Conservation (phyloP, 2,329 filamentous ascomycete genomes). For the Exophiala viscosa region DNA sequence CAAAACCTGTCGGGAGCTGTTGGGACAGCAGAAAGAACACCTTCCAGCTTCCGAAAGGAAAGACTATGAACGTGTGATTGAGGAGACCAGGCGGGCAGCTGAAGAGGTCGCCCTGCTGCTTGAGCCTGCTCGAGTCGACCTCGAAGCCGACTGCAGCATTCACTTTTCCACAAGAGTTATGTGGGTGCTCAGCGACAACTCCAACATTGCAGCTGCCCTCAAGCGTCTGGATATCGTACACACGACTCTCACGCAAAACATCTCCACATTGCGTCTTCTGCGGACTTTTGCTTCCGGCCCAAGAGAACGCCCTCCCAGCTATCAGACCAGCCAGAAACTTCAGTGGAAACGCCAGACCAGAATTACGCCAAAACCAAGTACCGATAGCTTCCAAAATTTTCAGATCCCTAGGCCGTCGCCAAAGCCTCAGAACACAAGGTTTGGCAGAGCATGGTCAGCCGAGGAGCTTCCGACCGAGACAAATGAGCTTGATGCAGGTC, state of each 20-base stretch:
- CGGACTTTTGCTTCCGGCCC: not conserved
- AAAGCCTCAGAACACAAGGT: no score
- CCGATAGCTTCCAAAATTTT: not conserved
- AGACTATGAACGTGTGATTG: slow-evolving; percentile 3
- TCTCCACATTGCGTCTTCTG: slow-evolving; percentile 1
- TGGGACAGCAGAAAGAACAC: not conserved
- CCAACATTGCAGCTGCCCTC: not conserved
- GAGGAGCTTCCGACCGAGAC: no score
- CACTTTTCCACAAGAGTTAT: not conserved
- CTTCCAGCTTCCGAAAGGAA: slow-evolving; percentile 1
- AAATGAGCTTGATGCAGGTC: no score
- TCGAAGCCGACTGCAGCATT: not conserved
- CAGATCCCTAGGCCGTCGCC: no score
- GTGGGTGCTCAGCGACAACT: slow-evolving; percentile 3
- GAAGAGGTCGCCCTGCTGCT: slow-evolving; percentile 6
- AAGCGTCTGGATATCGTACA: slow-evolving; percentile 2
- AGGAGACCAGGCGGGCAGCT: slow-evolving; percentile 6
- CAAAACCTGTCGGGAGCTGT: not conserved
- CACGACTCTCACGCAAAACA: slow-evolving; percentile 1
- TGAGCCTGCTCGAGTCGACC: slow-evolving; percentile 3
- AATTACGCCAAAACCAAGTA: not conserved
- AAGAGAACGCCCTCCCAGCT: not conserved
- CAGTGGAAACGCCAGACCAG: slow-evolving; percentile 1
- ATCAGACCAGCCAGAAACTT: not conserved
- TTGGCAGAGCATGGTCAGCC: no score